phyloP scores from a whole-genome alignment of 2,329 filamentous ascomycete genomes.

The Helotiales sp. region DNA sequence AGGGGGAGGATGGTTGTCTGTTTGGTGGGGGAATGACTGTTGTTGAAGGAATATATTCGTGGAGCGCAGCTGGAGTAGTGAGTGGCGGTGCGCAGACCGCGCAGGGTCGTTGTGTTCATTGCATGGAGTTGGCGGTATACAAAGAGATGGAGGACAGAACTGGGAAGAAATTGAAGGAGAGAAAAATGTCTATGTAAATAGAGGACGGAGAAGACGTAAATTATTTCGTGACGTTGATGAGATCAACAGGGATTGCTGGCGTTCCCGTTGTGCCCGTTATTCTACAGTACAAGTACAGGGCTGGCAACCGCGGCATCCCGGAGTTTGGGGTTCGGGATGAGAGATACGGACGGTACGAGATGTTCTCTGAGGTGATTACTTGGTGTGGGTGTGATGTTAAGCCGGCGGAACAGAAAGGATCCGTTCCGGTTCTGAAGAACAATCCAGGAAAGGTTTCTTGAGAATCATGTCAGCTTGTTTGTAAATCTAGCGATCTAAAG shows the following conservation, averaged over 20 bases:
- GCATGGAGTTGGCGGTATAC: slow-evolving; percentile 24
- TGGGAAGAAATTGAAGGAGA: slow-evolving; percentile 4
- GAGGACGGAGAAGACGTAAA: background rate
- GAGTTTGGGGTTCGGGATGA: too few relatives aligned
- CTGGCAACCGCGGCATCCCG: too few relatives aligned
- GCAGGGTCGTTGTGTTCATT: slow-evolving; percentile 36
- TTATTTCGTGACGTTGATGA: slow-evolving; percentile 11
- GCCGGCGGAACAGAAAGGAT: too few relatives aligned
- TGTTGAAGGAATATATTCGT: slow-evolving; percentile 19
- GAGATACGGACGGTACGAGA: too few relatives aligned
- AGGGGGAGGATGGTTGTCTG: slow-evolving; percentile 42
- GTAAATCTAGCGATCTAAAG: too few relatives aligned
- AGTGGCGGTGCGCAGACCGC: slow-evolving; percentile 36
- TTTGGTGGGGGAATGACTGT: background rate
- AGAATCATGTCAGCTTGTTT: too few relatives aligned
- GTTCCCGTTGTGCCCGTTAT: background rate
- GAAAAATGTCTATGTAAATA: background rate
- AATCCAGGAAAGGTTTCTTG: too few relatives aligned
- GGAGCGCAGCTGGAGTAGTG: slow-evolving; percentile 44
- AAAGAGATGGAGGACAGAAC: background rate
- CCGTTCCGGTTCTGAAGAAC: too few relatives aligned
- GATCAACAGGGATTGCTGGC: slow-evolving; percentile 9
- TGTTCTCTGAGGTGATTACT: too few relatives aligned
- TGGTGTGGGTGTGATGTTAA: too few relatives aligned
- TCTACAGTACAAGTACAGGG: too few relatives aligned